Percentiles rank a stretch among this genome's conserved stretches.
These are phyloP conservation scores for Tilletia setariae DNA, from an alignment of 1,284 basidiomycete genomes.

Conservation along the genomic window DNA sequence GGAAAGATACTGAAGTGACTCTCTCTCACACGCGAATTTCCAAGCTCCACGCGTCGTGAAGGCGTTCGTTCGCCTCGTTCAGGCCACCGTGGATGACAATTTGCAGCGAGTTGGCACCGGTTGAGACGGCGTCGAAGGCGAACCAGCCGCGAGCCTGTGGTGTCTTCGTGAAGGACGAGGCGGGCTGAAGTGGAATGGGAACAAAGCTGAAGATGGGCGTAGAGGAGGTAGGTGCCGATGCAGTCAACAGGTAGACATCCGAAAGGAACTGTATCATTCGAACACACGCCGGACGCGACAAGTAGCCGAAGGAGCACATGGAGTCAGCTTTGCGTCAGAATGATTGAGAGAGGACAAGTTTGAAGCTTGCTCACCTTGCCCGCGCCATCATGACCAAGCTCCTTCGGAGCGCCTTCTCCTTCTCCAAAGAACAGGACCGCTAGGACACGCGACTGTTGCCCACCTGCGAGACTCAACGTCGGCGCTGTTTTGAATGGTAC, in stretches of 20 bases:
- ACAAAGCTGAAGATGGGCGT: not conserved
- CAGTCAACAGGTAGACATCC: constrained; percentile 20
- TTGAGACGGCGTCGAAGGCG: constrained; percentile 29
- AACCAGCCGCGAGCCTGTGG: constrained; percentile 53
- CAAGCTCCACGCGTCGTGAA: constrained; percentile 51
- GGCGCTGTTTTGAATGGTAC: constrained; percentile 21
- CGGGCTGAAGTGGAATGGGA: not conserved
- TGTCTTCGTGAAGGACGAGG: constrained; percentile 7
- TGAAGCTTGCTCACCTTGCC: constrained; percentile 30
- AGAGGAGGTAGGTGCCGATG: not conserved
- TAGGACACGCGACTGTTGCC: constrained; percentile 24
- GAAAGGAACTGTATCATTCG: constrained; percentile 21
- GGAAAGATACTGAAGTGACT: not conserved
- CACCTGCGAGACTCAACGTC: not conserved
- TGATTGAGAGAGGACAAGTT: not conserved
- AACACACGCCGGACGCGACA: too few relatives aligned
- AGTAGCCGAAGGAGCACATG: too few relatives aligned
- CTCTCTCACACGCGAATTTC: constrained; percentile 19
- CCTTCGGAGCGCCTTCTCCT: constrained; percentile 46
- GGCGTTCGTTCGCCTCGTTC: constrained; percentile 48
- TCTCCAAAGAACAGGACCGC: constrained; percentile 55
- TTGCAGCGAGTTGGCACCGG: constrained; percentile 14
- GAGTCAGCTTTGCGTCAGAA: too few relatives aligned
- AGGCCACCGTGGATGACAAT: constrained; percentile 53
- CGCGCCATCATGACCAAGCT: constrained; percentile 53